These are phyloP conservation scores for Osmanthus fragrans DNA, from an alignment of 257 asterid species.

Conservation along the genomic window DNA sequence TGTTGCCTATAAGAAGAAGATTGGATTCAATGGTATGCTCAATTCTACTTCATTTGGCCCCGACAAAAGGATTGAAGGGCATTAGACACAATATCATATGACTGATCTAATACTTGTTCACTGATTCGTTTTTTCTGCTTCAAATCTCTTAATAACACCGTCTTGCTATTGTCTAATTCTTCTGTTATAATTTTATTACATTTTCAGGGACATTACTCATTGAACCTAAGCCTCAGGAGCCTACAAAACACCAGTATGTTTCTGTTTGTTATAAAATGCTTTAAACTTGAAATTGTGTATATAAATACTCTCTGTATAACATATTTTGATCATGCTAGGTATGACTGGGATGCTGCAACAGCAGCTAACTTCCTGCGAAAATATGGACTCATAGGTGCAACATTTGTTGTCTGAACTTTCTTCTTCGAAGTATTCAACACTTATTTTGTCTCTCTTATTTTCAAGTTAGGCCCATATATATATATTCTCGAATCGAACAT, in stretches of 20 bases:
- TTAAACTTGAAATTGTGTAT: not conserved
- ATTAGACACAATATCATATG: not conserved
- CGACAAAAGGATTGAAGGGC: not conserved
- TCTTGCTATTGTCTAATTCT: not conserved
- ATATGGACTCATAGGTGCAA: conserved; percentile 79
- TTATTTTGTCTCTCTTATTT: not conserved
- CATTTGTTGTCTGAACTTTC: not conserved
- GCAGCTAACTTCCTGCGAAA: conserved; percentile 89
- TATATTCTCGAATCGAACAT: not conserved
- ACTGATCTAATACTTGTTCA: not conserved
- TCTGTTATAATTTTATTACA: not conserved
- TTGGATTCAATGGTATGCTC: conserved; percentile 86
- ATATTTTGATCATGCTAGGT: conserved; percentile 45
- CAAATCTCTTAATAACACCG: not conserved
- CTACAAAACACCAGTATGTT: conserved; percentile 91
- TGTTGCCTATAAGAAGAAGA: conserved; percentile 91
- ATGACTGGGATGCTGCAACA: conserved; percentile 99
- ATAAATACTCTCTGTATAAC: not conserved
- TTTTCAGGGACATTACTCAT: conserved; percentile 86
- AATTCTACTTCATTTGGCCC: not conserved
- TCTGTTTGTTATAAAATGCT: not conserved
- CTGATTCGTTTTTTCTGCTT: not conserved
- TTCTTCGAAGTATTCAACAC: not conserved
- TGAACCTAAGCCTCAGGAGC: conserved; percentile 99
- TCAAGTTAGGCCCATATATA: not conserved